Conservation (phyloP, 306 rosid species). For the Malus sieversii region DNA sequence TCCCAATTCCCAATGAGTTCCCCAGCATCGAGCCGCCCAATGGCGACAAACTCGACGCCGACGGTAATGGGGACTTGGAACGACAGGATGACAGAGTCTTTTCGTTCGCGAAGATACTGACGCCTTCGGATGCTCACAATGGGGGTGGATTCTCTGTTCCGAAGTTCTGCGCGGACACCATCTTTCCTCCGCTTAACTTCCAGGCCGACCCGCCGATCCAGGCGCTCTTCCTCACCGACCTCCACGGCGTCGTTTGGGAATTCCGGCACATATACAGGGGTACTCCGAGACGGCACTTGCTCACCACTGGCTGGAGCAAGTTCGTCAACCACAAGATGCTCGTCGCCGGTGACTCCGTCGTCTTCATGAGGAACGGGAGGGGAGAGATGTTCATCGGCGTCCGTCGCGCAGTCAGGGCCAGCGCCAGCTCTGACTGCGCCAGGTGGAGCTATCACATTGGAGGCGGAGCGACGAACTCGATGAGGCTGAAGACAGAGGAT, state of each 20-base stretch:
- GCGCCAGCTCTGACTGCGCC: background rate
- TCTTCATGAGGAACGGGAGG: slow-evolving; percentile 39
- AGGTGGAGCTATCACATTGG: slow-evolving; percentile 26
- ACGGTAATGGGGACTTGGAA: background rate
- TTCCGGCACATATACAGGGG: slow-evolving; percentile 75
- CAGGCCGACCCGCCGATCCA: slow-evolving; percentile 58
- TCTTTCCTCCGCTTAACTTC: slow-evolving; percentile 57
- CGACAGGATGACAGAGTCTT: slow-evolving; percentile 16
- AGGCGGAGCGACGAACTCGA: background rate
- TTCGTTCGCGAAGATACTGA: slow-evolving; percentile 54
- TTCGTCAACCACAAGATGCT: slow-evolving; percentile 66
- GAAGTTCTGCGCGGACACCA: slow-evolving; percentile 57
- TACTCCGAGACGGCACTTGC: slow-evolving; percentile 68
- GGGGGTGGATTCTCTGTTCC: slow-evolving; percentile 88
- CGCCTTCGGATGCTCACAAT: slow-evolving; percentile 75
- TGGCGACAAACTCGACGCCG: background rate
- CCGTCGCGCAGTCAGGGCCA: slow-evolving; percentile 39
- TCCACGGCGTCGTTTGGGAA: slow-evolving; percentile 53
- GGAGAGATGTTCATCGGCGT: slow-evolving; percentile 46
- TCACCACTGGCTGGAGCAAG: slow-evolving; percentile 84
- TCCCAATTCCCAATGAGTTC: slow-evolving; percentile 15
- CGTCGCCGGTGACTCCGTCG: slow-evolving; percentile 62
- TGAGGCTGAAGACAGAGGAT: slow-evolving; percentile 10
- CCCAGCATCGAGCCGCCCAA: background rate
- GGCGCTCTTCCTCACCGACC: slow-evolving; percentile 42